Evolutionary conservation across 306 rosid genomes (phyloP).

Genomic region (Datisca glomerata): DNA sequence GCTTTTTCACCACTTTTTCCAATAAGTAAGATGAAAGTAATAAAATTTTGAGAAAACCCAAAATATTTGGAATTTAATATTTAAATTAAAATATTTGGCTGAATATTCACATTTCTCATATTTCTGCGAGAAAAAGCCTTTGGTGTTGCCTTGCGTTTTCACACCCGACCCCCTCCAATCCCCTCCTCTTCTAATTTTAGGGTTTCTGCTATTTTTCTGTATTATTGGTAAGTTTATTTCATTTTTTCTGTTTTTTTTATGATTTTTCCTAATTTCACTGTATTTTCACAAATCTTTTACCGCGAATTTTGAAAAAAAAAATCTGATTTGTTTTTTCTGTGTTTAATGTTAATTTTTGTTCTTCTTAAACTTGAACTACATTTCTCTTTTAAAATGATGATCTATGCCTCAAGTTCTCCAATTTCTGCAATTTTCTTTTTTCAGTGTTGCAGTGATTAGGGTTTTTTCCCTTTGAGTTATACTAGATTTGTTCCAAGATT

Average conservation of each 20-base stretch:
- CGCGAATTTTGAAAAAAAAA: constrained; percentile 10
- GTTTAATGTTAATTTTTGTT: constrained; percentile 2
- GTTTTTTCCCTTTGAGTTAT: constrained; percentile 5
- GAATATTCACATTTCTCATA: no score
- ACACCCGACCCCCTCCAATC: no score
- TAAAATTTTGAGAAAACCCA: no score
- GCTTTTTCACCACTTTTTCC: no score
- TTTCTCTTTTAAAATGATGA: neutral
- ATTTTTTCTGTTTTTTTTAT: neutral
- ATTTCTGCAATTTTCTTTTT: neutral
- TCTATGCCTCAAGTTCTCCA: neutral
- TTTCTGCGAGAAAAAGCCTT: no score
- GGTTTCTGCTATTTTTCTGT: no score
- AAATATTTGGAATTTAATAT: no score
- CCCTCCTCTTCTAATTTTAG: no score
- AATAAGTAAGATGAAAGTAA: no score
- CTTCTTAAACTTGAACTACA: no score
- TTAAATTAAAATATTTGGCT: no score
- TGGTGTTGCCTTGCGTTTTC: no score
- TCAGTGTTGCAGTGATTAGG: constrained; percentile 11
- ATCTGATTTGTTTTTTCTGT: constrained; percentile 5
- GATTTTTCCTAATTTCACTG: neutral
- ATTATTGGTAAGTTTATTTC: constrained; percentile 19
- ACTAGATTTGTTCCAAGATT: constrained; percentile 1
- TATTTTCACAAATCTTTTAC: constrained; percentile 3